Percentiles rank a stretch among this genome's conserved stretches.
Evolutionary conservation across 2,329 filamentous ascomycete genomes (phyloP).

Genomic region (Fusarium lyarnte): DNA sequence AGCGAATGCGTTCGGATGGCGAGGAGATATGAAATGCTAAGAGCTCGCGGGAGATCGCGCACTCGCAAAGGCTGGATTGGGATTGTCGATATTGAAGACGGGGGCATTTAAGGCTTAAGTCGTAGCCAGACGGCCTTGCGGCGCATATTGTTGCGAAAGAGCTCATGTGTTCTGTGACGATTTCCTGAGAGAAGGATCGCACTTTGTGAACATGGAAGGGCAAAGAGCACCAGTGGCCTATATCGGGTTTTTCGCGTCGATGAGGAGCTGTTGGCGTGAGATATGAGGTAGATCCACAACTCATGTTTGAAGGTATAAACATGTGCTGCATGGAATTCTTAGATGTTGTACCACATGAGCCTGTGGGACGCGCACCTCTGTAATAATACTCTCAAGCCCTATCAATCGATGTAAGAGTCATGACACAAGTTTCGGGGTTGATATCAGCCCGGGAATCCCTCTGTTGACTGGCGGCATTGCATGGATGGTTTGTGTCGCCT

Average conservation of each 20-base stretch:
- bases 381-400: rapidly evolving
- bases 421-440: rapidly evolving
- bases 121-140: not conserved
- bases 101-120: not conserved
- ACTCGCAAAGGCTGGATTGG: not conserved
- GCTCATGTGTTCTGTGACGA: not conserved
- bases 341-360: not conserved
- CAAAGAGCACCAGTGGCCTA: rapidly evolving
- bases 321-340: not conserved
- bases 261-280: not conserved
- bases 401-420: rapidly evolving
- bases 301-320: rapidly evolving
- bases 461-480: not conserved
- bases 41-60: not conserved
- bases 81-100: not conserved
- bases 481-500: not conserved
- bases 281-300: not conserved
- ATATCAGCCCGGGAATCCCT: not conserved
- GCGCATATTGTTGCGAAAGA: not conserved
- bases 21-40: not conserved
- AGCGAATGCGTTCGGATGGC: not conserved
- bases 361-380: not conserved
- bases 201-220: not conserved
- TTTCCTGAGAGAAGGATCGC: not conserved
- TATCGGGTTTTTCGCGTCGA: rapidly evolving